Base-by-base conservation (phyloP, 208 protist genomes). In the Strigomonas culicis region DNA sequence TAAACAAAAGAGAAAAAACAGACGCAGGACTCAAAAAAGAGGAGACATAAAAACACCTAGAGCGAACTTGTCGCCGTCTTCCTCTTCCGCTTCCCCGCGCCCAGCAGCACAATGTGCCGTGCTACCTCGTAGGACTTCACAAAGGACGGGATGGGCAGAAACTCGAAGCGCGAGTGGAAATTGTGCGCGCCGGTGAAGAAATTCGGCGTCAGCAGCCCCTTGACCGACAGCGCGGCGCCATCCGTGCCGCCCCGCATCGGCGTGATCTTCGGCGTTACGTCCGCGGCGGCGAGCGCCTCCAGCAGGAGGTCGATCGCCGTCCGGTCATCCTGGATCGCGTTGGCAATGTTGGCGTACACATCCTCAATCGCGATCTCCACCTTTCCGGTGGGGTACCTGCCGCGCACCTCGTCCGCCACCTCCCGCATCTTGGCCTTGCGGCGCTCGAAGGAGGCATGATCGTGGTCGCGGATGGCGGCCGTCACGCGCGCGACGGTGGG, bases 101-200 rank as follows among this genome's bases (percentile, higher is more conserved):
- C 77, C 27, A 88, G 64, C 31, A 84, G 59, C 4, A 90, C 80
- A 60, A 94, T 86, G 56, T 88, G 68, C 56, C 79, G 59, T n/a
- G 77, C 78, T 68, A 94, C 84, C 70, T 94, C 88, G 51, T 68
- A 88, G 39, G 88, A 78, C 68, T 94, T 94, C 22, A 84, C 82
- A 76, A 95, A 89, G 7, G 86, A 84, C 21, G 89, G 76, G 21
- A 95, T 63, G 0, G 89, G 89, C 34, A 95, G 60, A 53, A 93
- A 95, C 68, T 95, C 89, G 60, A 80, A 86, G 59, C 75, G 62
- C n/a, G 85, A 92, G 72, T 95, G 88, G 55, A 95, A 95, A 72
- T 95, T 91, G 72, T 92, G 88, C 0, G 85, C 85, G 11, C 88
- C 88, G 11, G 88, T 95, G 64, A 95, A 94, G 53, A 85, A 95